Percentiles rank a stretch among this genome's conserved stretches.
Evolutionary conservation across 2,329 filamentous ascomycete genomes (phyloP).

Genomic region (Stemphylium beticola): DNA sequence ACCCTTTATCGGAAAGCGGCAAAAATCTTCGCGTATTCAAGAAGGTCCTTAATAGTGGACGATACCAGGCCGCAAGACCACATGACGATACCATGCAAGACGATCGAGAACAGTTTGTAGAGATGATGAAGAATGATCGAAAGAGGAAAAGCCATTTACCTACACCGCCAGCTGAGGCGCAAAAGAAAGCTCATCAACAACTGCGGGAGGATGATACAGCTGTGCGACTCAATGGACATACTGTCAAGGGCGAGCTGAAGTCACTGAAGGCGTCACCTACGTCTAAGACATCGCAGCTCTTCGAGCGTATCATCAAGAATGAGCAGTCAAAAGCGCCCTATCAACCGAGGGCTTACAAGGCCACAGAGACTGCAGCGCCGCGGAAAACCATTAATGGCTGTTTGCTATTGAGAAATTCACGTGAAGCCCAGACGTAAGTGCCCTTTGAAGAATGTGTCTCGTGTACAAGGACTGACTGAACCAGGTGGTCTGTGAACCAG

Average conservation of each 20-base stretch:
- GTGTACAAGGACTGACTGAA: background rate
- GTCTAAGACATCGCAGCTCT: constrained; percentile 10
- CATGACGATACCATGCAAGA: constrained; percentile 16
- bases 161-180: constrained; percentile 29
- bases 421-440: constrained; percentile 24
- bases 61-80: constrained; percentile 6
- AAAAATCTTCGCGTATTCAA: constrained; percentile 20
- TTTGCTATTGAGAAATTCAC: constrained; percentile 16
- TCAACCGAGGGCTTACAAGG: constrained; percentile 18
- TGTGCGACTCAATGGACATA: background rate
- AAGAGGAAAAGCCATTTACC: constrained; percentile 23
- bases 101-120: constrained; percentile 19
- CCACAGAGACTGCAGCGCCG: constrained; percentile 13
- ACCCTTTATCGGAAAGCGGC: constrained; percentile 7
- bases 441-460: background rate
- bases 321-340: constrained; percentile 18
- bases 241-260: background rate
- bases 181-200: constrained; percentile 16
- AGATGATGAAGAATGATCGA: constrained; percentile 16
- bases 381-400: constrained; percentile 15
- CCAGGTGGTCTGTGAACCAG: constrained; percentile 35
- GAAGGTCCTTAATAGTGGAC: constrained; percentile 16
- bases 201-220: background rate
- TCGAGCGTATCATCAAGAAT: constrained; percentile 14
- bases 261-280: background rate